Evolutionary conservation across 768 basidiomycete genomes (phyloP).

Genomic region (Cystobasidium onofrii): DNA sequence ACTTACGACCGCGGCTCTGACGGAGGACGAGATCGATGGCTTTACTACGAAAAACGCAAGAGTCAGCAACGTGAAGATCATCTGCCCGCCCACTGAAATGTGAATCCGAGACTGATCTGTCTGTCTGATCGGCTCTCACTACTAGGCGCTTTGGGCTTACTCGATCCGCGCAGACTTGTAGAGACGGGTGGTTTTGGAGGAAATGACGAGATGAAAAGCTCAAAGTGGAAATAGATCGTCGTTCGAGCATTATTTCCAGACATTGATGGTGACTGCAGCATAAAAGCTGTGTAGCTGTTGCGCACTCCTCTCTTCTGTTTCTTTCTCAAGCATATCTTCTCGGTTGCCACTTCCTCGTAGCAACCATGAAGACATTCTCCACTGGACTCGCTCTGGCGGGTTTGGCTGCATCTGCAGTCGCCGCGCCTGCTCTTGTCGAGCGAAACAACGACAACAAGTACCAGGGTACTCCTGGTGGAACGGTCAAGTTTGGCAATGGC

Average conservation of each 20-base stretch:
- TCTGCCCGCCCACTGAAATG: too few species aligned
- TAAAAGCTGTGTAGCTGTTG: neutral
- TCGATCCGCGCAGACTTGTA: too few species aligned
- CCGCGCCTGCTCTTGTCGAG: neutral
- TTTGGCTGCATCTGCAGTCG: neutral
- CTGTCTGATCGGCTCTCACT: neutral
- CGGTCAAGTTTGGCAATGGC: conserved; percentile 6
- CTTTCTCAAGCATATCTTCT: neutral
- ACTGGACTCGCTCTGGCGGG: neutral
- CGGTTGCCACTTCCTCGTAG: neutral
- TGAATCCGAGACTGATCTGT: too few species aligned
- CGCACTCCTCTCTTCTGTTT: neutral
- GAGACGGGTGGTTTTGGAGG: too few species aligned
- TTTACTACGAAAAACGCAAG: too few species aligned
- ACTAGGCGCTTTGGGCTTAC: neutral
- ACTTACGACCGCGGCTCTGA: too few species aligned
- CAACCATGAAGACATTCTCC: conserved; percentile 7
- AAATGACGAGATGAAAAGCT: too few species aligned
- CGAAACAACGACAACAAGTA: neutral
- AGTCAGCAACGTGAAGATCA: too few species aligned
- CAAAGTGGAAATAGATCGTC: too few species aligned
- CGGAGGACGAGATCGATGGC: too few species aligned
- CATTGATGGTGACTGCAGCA: neutral
- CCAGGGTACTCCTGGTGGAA: neutral
- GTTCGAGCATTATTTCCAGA: too few species aligned